Conservation (phyloP, 495 filamentous ascomycete genomes). For the Aspergillus panamensis region DNA sequence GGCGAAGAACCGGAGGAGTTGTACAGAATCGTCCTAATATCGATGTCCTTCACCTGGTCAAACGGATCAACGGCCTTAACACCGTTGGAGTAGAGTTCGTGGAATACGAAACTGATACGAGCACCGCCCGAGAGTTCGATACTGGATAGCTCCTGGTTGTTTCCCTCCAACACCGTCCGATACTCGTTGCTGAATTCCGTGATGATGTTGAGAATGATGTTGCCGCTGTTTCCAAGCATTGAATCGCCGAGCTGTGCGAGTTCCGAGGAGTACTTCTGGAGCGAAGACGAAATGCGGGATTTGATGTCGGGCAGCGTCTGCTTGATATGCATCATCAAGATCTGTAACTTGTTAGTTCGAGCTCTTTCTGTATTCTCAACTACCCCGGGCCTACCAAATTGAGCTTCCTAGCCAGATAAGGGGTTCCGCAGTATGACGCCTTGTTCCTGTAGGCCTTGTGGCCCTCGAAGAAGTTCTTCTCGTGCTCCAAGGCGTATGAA, state of each 20-base stretch:
- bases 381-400: constrained; percentile 62
- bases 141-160: constrained; percentile 92
- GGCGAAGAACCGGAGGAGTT: constrained; percentile 98
- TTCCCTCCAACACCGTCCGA: constrained; percentile 91
- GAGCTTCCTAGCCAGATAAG: constrained; percentile 92
- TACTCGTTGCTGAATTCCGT: constrained; percentile 98
- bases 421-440: constrained; percentile 96
- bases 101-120: constrained; percentile 98
- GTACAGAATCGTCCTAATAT: constrained; percentile 94
- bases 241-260: constrained; percentile 83
- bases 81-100: constrained; percentile 96
- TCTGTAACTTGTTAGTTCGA: constrained; percentile 46
- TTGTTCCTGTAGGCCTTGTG: constrained; percentile 99
- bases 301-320: constrained; percentile 99
- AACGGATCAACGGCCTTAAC: constrained; percentile 98
- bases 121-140: constrained; percentile 93
- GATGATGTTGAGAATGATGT: constrained; percentile 96
- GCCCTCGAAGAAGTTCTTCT: constrained; percentile 97
- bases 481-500: constrained; percentile 85
- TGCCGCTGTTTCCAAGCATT: constrained; percentile 92
- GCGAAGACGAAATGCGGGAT: constrained; percentile 82
- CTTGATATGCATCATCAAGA: constrained; percentile 99
- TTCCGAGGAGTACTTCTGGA: constrained; percentile 88
- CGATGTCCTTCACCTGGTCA: constrained; percentile 93
- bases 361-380: not conserved